phyloP scores from a whole-genome alignment of 225 moss, liverwort and hornwort species.

The Physcomitrium patens region DNA sequence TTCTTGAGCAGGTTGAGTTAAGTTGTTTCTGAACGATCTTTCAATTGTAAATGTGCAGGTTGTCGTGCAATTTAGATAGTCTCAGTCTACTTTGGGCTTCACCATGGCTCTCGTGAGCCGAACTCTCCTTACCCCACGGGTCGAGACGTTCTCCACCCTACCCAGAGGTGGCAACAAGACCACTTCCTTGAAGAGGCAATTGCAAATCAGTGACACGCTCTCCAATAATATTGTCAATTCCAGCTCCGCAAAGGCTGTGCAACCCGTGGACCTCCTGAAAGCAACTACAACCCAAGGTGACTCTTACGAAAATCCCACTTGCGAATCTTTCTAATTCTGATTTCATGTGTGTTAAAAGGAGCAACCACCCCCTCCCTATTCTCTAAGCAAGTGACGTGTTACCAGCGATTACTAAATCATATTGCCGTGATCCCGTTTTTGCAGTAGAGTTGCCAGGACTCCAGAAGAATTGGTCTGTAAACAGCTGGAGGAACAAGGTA shows the following conservation, averaged over 20 bases:
- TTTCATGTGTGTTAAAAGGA: background rate
- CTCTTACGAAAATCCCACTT: background rate
- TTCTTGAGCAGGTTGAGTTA: no score
- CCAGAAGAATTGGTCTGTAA: slow-evolving; percentile 31
- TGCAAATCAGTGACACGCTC: slow-evolving; percentile 15
- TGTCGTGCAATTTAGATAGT: background rate
- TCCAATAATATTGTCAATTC: slow-evolving; percentile 12
- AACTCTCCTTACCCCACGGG: slow-evolving; percentile 21
- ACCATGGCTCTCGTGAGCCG: slow-evolving; percentile 42
- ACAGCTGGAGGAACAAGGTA: slow-evolving; percentile 58
- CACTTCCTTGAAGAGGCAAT: background rate
- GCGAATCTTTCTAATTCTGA: background rate
- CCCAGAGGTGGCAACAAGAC: slow-evolving; percentile 9
- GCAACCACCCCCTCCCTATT: background rate
- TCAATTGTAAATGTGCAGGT: background rate
- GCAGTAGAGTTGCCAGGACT: slow-evolving; percentile 29
- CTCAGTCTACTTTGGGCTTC: background rate
- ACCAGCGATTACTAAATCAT: background rate
- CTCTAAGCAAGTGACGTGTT: background rate
- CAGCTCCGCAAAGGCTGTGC: background rate
- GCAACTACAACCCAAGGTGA: background rate
- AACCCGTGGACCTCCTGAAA: slow-evolving; percentile 1
- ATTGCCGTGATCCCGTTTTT: slow-evolving; percentile 40
- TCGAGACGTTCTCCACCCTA: slow-evolving; percentile 23
- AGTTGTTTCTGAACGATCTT: no score